Percentiles rank a stretch among this genome's conserved stretches.
phyloP scores from a whole-genome alignment of 1,284 basidiomycete species.

The Papiliotrema nemorosa region DNA sequence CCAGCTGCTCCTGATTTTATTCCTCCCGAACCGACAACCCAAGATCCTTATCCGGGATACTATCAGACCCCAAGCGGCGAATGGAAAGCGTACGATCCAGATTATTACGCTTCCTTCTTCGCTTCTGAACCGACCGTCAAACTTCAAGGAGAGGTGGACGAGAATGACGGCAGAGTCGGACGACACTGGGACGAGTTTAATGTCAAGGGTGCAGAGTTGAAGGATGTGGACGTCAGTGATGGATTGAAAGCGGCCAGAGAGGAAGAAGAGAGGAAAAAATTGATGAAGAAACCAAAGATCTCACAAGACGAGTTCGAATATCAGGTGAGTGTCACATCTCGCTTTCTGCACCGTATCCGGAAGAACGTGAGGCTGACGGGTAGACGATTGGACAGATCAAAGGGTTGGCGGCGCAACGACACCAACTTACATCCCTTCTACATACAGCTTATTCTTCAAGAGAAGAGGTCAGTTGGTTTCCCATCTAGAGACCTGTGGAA shows the following conservation, averaged over 20 bases:
- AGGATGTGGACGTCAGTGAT: constrained; percentile 33
- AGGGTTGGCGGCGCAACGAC: constrained; percentile 45
- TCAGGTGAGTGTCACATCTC: constrained; percentile 18
- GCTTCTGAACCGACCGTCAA: not conserved
- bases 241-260: constrained; percentile 31
- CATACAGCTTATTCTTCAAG: constrained; percentile 37
- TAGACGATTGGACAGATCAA: constrained; percentile 44
- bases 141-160: constrained; percentile 1
- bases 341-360: no score
- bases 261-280: constrained; percentile 25
- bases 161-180: constrained; percentile 35
- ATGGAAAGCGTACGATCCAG: constrained; percentile 72
- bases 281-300: constrained; percentile 29
- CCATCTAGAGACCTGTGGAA: not conserved
- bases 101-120: constrained; percentile 68
- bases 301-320: constrained; percentile 38
- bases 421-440: constrained; percentile 46
- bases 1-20: constrained; percentile 57
- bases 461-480: constrained; percentile 19
- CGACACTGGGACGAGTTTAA: constrained; percentile 43
- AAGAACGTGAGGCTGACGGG: not conserved
- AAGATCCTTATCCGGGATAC: constrained; percentile 81
- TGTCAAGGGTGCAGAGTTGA: constrained; percentile 20
- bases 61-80: constrained; percentile 74
- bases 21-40: constrained; percentile 68